These are phyloP conservation scores for Aspergillus viridinutans DNA, from an alignment of 2,329 filamentous ascomycete species.

Conservation along the genomic window DNA sequence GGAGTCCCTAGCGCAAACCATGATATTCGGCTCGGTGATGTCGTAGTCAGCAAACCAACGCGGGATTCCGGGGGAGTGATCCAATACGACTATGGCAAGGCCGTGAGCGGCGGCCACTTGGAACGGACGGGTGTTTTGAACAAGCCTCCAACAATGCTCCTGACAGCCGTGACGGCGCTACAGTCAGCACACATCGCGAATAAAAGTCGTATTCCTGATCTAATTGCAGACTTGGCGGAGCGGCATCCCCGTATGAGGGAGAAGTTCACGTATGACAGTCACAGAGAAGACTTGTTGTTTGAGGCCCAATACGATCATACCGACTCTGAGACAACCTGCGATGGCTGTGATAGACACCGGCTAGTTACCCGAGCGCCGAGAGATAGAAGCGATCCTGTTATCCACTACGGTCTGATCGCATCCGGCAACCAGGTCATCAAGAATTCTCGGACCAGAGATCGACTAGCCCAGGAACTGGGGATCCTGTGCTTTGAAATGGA, in stretches of 20 bases:
- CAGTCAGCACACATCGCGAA: background rate
- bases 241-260: background rate
- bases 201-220: background rate
- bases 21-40: slow-evolving; percentile 19
- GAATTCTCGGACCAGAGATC: background rate
- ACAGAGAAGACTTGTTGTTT: background rate
- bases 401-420: background rate
- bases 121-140: background rate
- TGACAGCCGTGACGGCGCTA: background rate
- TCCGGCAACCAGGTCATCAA: background rate
- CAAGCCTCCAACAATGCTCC: background rate
- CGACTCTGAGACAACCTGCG: background rate
- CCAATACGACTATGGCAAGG: slow-evolving; percentile 2
- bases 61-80: slow-evolving; percentile 1
- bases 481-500: background rate
- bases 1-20: slow-evolving; percentile 7
- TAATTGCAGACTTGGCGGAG: background rate
- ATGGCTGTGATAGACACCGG: background rate
- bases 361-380: background rate
- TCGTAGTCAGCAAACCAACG: slow-evolving; percentile 16
- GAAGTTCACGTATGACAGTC: background rate
- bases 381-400: background rate
- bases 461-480: background rate
- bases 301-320: background rate
- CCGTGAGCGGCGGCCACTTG: background rate